These are phyloP conservation scores for Aristolochia californica DNA, from an alignment of 164 flowering plant species.

Conservation along the genomic window DNA sequence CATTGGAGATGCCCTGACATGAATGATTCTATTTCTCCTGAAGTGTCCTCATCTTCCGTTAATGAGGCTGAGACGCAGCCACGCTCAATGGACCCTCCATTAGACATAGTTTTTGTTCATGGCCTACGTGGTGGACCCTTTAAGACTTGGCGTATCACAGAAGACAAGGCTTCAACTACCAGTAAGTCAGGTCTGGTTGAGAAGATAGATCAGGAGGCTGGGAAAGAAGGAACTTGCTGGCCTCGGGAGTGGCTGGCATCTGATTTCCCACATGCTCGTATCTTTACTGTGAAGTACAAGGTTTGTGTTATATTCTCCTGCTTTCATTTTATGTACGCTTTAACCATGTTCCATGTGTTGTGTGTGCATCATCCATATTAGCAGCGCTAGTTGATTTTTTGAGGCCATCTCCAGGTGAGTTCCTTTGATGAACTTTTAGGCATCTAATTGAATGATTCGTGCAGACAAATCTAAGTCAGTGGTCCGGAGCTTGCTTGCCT, in stretches of 20 bases:
- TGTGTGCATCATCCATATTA: slow-evolving; percentile 2
- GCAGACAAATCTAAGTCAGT: slow-evolving; percentile 96
- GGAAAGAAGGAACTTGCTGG: slow-evolving; percentile 92
- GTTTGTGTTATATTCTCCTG: slow-evolving; percentile 25
- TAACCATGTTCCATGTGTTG: background rate
- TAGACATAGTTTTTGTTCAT: slow-evolving; percentile 92
- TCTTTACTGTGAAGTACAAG: slow-evolving; percentile 90
- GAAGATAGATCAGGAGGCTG: slow-evolving; percentile 96
- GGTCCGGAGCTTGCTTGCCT: slow-evolving; percentile 98
- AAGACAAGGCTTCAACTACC: slow-evolving; percentile 71
- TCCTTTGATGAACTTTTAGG: slow-evolving; percentile 25
- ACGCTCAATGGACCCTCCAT: slow-evolving; percentile 25
- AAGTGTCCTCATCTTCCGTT: slow-evolving; percentile 9
- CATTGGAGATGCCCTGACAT: slow-evolving; percentile 71
- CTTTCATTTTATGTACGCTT: background rate
- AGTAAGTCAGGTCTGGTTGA: slow-evolving; percentile 81
- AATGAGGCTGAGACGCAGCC: slow-evolving; percentile 16
- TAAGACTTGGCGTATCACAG: slow-evolving; percentile 90
- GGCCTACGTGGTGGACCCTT: slow-evolving; percentile 95
- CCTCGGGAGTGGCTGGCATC: slow-evolving; percentile 94
- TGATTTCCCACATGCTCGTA: slow-evolving; percentile 83
- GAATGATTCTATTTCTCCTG: slow-evolving; percentile 9
- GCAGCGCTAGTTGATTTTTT: slow-evolving; percentile 22
- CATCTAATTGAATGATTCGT: slow-evolving; percentile 19
- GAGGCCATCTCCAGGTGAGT: slow-evolving; percentile 25